Percentiles rank a stretch among this genome's conserved stretches.
Evolutionary conservation across 2,329 filamentous ascomycete genomes (phyloP).

Genomic region (Talaromyces pinophilus): DNA sequence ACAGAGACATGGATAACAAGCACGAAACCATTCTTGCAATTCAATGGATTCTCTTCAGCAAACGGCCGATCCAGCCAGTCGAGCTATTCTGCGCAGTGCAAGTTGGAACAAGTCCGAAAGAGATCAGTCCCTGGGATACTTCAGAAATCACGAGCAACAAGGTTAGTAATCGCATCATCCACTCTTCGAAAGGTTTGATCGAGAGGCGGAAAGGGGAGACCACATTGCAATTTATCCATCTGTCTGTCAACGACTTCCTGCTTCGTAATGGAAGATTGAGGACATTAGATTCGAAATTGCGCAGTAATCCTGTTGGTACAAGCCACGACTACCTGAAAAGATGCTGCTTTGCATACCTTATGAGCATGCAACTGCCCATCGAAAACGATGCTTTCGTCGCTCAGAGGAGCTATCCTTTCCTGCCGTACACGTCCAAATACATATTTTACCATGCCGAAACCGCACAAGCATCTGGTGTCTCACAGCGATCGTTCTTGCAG

Average conservation of each 20-base stretch:
- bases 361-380: background rate
- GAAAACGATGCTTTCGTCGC: background rate
- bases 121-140: background rate
- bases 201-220: background rate
- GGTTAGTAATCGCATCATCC: background rate
- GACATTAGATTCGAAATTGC: background rate
- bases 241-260: background rate
- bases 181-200: background rate
- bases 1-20: background rate
- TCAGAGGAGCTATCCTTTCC: conserved; percentile 10
- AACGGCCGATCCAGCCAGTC: background rate
- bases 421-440: conserved; percentile 7
- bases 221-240: background rate
- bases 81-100: background rate
- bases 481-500: conserved; percentile 1
- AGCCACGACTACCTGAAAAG: background rate
- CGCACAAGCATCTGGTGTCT: conserved; percentile 16
- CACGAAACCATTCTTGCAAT: background rate
- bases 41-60: background rate
- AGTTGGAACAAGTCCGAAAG: conserved; percentile 24
- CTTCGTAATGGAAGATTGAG: background rate
- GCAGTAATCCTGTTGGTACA: background rate
- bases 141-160: background rate
- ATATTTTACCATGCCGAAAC: conserved; percentile 15
- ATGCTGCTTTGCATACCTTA: background rate